These are phyloP conservation scores for Leishmania gerbilli DNA, from an alignment of 208 protist species.

Conservation along the genomic window DNA sequence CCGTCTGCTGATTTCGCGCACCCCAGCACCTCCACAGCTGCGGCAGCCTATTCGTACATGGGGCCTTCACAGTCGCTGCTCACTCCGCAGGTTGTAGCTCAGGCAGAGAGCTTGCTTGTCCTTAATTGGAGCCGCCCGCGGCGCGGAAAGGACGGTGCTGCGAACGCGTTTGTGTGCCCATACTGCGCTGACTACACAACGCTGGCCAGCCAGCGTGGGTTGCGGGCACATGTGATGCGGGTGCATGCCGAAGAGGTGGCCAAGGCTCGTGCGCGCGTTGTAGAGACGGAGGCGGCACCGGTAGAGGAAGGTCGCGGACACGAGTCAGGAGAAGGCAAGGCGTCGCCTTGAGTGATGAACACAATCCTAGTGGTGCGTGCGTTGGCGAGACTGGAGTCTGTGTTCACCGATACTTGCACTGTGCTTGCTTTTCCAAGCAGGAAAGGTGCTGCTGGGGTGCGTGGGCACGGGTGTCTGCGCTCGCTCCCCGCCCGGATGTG, in stretches of 20 bases:
- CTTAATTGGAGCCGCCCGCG: not conserved
- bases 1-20: not conserved
- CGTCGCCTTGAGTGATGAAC: no score
- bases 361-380: not conserved
- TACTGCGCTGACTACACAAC: conserved; percentile 45
- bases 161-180: conserved; percentile 37
- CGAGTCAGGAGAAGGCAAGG: not conserved
- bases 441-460: not conserved
- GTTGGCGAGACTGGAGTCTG: not conserved
- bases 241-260: conserved; percentile 38
- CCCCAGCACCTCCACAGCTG: not conserved
- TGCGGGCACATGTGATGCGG: conserved; percentile 45
- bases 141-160: not conserved
- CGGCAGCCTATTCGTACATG: not conserved
- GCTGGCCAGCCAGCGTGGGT: conserved; percentile 39
- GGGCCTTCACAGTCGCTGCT: conserved; percentile 3
- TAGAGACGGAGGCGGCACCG: not conserved
- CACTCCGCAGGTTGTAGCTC: conserved; percentile 18
- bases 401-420: not conserved
- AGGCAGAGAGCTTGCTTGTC: conserved; percentile 16
- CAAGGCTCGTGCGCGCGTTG: not conserved
- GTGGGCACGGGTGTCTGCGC: not conserved
- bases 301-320: not conserved
- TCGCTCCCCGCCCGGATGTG: not conserved
- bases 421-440: not conserved